Evolutionary conservation across 2,329 filamentous ascomycete genomes (phyloP), one percentile per base, ranked within the genome.

Genomic region (Xylariaceae sp.): DNA sequence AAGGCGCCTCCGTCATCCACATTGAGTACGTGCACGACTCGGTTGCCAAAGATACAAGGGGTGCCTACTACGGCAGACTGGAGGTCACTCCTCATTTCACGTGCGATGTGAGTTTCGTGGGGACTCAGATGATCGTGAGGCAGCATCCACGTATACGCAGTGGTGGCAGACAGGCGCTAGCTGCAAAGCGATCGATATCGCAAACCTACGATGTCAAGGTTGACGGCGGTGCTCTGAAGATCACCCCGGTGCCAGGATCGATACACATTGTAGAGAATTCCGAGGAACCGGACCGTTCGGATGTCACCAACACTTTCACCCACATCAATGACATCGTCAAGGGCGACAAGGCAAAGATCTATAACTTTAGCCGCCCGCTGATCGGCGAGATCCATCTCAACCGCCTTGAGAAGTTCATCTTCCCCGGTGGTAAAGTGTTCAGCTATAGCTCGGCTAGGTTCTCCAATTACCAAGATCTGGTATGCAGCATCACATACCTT

Each of bases 401-500:
- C 14, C 11, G 33, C 18, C 18, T 44, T 17, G 10, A 44, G n/a
- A n/a, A 35, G 15, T 44, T 44, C 42, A 18, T 44, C 42, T 44
- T 44, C 42, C 42, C 42, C 19, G 42, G 42, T 6, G 33, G 31
- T 11, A 44, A 44, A 33, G 42, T 44, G 1, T 44, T 44, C 27
- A 44, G 31, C 6, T 44, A 44, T 18, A 44, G 36, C 31, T 35
- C n/a, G n/a, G 42, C 22, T 18, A n/a, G 22, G 9, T 44, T 44
- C 15, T 44, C 42, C 7, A 18, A 44, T 19, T 17, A 44, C n/a
- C 46, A 48, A 36, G 46, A 48, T 31, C 38, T 49, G 30, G 17
- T 49, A n/a, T 44, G 47, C 31, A n/a, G 4, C 5, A 49, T 49
- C 2, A 49, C 42, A 19, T 44, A 44, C 36, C 27, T 46, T n/a